A percentile compares a stretch with the other conserved stretches of the same genome.
Conservation (phyloP, 257 asterid genomes). For the Thymus mandschuricus region DNA sequence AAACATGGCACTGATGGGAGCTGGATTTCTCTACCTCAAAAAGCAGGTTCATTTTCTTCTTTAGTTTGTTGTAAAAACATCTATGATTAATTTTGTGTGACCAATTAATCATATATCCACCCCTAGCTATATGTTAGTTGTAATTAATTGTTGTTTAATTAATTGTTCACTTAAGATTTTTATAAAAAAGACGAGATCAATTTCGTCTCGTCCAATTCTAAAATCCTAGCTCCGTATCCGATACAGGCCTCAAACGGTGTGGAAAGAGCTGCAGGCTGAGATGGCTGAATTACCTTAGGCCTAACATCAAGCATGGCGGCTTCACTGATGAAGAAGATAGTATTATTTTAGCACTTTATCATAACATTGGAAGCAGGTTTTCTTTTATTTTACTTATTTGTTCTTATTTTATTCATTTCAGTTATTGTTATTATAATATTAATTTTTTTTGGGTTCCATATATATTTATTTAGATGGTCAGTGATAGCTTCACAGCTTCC, state of each 20-base stretch:
- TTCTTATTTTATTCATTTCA: no score
- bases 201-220: no score
- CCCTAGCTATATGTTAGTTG: no score
- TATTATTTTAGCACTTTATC: constrained; percentile 50
- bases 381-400: neutral
- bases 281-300: constrained; percentile 80
- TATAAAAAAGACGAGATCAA: no score
- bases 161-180: no score
- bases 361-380: constrained; percentile 69
- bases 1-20: constrained; percentile 63
- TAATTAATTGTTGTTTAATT: no score
- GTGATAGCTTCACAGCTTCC: constrained; percentile 66
- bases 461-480: constrained; percentile 54
- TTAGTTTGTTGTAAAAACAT: no score
- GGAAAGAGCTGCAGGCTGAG: constrained; percentile 81
- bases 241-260: constrained; percentile 64
- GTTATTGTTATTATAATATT: no score
- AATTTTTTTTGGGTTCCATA: no score
- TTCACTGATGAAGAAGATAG: constrained; percentile 67
- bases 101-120: no score
- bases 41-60: constrained; percentile 53
- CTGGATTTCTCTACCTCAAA: constrained; percentile 77
- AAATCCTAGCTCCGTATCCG: no score
- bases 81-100: neutral
- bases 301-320: constrained; percentile 70